Evolutionary conservation across 2,329 filamentous ascomycete genomes (phyloP).

Genomic region (Trichophyton rubrum): DNA sequence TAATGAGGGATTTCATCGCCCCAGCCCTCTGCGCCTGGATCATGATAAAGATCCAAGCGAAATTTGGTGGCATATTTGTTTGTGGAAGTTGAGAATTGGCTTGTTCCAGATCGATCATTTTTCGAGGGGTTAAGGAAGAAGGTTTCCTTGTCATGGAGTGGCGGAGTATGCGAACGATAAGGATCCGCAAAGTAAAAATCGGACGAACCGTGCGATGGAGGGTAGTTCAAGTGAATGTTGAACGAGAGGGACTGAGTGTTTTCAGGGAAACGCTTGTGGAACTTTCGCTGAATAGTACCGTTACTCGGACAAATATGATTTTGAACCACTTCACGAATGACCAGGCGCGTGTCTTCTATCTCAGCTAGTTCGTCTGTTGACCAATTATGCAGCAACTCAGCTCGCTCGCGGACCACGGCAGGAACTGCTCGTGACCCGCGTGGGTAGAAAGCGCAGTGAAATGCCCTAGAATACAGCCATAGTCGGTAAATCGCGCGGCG

Average conservation of each 20-base stretch:
- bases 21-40: slow-evolving; percentile 49
- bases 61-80: slow-evolving; percentile 36
- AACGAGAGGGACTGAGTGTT: slow-evolving; percentile 39
- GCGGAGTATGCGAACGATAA: slow-evolving; percentile 4
- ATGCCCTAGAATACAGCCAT: slow-evolving; percentile 49
- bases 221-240: slow-evolving; percentile 41
- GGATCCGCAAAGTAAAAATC: slow-evolving; percentile 12
- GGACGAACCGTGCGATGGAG: slow-evolving; percentile 24
- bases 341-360: slow-evolving; percentile 44
- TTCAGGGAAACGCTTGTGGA: slow-evolving; percentile 44
- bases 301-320: slow-evolving; percentile 51
- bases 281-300: slow-evolving; percentile 46
- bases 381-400: slow-evolving; percentile 49
- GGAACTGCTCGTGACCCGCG: slow-evolving; percentile 39
- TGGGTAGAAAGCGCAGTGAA: slow-evolving; percentile 41
- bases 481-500: slow-evolving; percentile 48
- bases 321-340: slow-evolving; percentile 45
- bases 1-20: slow-evolving; percentile 52
- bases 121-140: neutral
- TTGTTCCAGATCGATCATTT: slow-evolving; percentile 8
- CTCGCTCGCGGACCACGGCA: slow-evolving; percentile 39
- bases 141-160: neutral
- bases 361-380: slow-evolving; percentile 43
- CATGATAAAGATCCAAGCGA: slow-evolving; percentile 37
- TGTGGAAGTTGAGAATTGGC: slow-evolving; percentile 7